Evolutionary conservation across 2,329 filamentous ascomycete genomes (phyloP), one percentile per base, ranked within the genome.

Genomic region (Pestalotiopsis fici): DNA sequence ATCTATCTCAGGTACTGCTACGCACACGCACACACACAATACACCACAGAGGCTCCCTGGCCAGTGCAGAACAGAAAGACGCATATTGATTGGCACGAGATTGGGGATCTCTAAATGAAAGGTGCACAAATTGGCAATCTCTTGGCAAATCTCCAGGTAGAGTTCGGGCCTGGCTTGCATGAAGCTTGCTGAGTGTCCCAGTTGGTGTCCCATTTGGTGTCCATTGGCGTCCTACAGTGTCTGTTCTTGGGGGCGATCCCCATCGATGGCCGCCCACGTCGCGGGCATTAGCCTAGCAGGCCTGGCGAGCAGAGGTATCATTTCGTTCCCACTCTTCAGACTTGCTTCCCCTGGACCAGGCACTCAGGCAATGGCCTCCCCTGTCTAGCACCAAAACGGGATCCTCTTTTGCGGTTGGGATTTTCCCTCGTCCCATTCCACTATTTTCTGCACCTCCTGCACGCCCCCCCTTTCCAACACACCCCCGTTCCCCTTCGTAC

Each of bases 331-430:
- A 60, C 57, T 37, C 57, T 50, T 23, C 43, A 50, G 43, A 50
- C 43, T 50, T 60, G 57, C 27, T 60, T 39, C 57, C 62, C 43
- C 62, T 64, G 62, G 62, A 55, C 50, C 62, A 54, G 12, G 39
- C 43, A 62, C 35, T 27, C 62, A 54, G 12, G 39, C 43, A 62
- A 35, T 27, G 31, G 12, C n/a, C 43, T 11, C 31, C 57, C 57
- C 28, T 31, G 59, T 50, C 35, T 62, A 62, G 59, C 59, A 62
- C 59, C 39, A 50, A 47, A 43, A 47, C 39, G 59, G 37, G 63
- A 57, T 64, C 61, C 61, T 54, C 61, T 64, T 62, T 43, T 35
- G 31, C 61, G 47, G 27, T 47, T 64, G 39, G 61, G 61, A 64
- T 64, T 64, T 28, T 25, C 47, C 47, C 47, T 64, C 60, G 39